phyloP scores from a whole-genome alignment of 768 basidiomycete species.

The Termitomyces sp. region DNA sequence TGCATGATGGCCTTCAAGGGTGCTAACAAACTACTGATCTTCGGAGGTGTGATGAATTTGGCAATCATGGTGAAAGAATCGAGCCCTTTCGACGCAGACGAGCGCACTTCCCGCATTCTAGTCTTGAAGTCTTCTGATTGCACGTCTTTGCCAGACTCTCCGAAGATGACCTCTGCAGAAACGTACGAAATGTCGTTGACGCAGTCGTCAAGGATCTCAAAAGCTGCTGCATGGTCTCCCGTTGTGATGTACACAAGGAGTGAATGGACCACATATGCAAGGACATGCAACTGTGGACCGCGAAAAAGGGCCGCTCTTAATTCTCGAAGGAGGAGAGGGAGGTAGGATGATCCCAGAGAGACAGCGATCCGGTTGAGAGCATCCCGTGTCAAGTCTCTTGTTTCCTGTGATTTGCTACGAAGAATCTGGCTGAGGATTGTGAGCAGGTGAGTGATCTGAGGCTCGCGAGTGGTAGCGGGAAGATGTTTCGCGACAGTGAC shows the following conservation, averaged over 20 bases:
- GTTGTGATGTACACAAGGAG: constrained; percentile 78
- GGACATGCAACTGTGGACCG: constrained; percentile 91
- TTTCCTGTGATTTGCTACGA: constrained; percentile 92
- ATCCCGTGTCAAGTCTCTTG: constrained; percentile 80
- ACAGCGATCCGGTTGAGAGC: constrained; percentile 77
- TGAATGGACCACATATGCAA: constrained; percentile 80
- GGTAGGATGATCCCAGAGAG: constrained; percentile 65
- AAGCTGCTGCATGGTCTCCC: constrained; percentile 44
- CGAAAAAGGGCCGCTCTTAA: constrained; percentile 79
- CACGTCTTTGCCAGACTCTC: constrained; percentile 87
- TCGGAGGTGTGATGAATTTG: constrained; percentile 67
- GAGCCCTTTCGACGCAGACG: constrained; percentile 76
- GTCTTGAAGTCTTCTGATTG: constrained; percentile 89
- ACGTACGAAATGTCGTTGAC: constrained; percentile 77
- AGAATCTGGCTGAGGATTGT: constrained; percentile 86
- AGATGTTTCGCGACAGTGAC: constrained; percentile 79
- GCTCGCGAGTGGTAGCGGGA: constrained; percentile 53
- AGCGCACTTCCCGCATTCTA: constrained; percentile 87
- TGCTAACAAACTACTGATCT: constrained; percentile 68
- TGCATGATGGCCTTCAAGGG: constrained; percentile 84
- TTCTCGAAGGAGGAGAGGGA: constrained; percentile 72
- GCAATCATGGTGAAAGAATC: constrained; percentile 84
- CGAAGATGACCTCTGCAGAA: constrained; percentile 88
- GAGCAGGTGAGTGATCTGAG: constrained; percentile 70
- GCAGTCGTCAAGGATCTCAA: constrained; percentile 67